phyloP scores from a whole-genome alignment of 2,329 filamentous ascomycete species.

The Trichoderma breve region DNA sequence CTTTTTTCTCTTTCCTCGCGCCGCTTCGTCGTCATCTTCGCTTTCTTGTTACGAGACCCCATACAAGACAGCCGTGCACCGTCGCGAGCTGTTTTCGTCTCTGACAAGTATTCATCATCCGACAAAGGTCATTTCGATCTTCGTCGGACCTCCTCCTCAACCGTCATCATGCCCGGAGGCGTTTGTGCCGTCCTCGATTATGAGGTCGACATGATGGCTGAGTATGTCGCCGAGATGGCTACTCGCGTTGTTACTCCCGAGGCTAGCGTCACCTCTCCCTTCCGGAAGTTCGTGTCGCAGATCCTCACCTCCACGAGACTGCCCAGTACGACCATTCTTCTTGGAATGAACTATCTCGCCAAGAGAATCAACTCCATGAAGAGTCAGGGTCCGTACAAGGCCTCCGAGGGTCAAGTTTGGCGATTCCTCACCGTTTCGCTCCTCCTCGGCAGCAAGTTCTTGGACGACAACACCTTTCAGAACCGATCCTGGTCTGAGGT shows the following conservation, averaged over 20 bases:
- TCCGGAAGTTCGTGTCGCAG: constrained; percentile 88
- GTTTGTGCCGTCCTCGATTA: constrained; percentile 95
- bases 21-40: constrained; percentile 16
- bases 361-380: constrained; percentile 77
- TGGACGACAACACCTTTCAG: constrained; percentile 97
- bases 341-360: constrained; percentile 86
- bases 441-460: constrained; percentile 88
- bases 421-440: constrained; percentile 82
- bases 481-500: constrained; percentile 97
- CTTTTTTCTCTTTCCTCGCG: constrained; percentile 8
- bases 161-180: constrained; percentile 67
- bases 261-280: constrained; percentile 61
- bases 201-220: constrained; percentile 93
- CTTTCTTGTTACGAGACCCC: constrained; percentile 13
- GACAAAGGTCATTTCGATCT: constrained; percentile 43
- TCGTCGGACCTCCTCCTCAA: constrained; percentile 36
- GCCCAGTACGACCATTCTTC: constrained; percentile 84
- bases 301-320: constrained; percentile 87
- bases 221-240: constrained; percentile 90
- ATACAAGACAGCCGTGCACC: constrained; percentile 11
- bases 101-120: constrained; percentile 26
- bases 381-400: constrained; percentile 50
- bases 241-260: constrained; percentile 56
- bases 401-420: constrained; percentile 73
- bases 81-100: constrained; percentile 17